These are phyloP conservation scores for Pichia manshurica DNA, from an alignment of 805 yeast genomes.

Conservation along the genomic window DNA sequence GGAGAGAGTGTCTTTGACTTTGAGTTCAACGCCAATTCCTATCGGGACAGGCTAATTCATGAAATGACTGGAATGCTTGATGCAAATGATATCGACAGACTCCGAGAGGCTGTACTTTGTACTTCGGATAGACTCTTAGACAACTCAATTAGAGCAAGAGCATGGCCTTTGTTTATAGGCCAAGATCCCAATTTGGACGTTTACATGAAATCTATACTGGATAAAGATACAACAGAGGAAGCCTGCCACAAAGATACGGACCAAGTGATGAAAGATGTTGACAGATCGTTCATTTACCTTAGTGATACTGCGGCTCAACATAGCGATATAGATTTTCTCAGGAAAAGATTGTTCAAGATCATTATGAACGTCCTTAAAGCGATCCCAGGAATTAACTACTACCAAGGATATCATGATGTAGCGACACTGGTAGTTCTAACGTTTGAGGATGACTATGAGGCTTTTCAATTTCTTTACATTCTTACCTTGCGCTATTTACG, in stretches of 20 bases:
- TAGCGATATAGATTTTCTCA: constrained; percentile 27
- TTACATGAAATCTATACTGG: constrained; percentile 18
- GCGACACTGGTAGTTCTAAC: constrained; percentile 61
- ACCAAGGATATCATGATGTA: constrained; percentile 92
- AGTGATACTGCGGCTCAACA: constrained; percentile 19
- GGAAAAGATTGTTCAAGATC: constrained; percentile 36
- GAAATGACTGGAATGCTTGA: constrained; percentile 23
- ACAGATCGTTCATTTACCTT: constrained; percentile 54
- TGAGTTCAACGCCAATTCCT: not conserved
- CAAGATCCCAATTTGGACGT: constrained; percentile 3
- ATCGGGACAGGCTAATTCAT: not conserved
- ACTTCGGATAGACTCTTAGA: constrained; percentile 45
- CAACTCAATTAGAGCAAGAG: constrained; percentile 34
- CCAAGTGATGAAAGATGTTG: constrained; percentile 75
- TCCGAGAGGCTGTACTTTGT: constrained; percentile 32
- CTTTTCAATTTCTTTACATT: constrained; percentile 43
- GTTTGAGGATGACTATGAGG: constrained; percentile 34
- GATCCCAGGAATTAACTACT: constrained; percentile 63
- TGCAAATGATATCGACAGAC: constrained; percentile 25
- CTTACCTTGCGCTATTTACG: constrained; percentile 61
- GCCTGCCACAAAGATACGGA: constrained; percentile 60
- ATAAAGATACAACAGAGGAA: constrained; percentile 2
- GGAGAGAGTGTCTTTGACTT: not conserved
- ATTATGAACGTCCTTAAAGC: constrained; percentile 52
- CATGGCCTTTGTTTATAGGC: constrained; percentile 47